Evolutionary conservation across 768 basidiomycete genomes (phyloP), one percentile per base, ranked within the genome.

Genomic region (Pleurotus sapidus): DNA sequence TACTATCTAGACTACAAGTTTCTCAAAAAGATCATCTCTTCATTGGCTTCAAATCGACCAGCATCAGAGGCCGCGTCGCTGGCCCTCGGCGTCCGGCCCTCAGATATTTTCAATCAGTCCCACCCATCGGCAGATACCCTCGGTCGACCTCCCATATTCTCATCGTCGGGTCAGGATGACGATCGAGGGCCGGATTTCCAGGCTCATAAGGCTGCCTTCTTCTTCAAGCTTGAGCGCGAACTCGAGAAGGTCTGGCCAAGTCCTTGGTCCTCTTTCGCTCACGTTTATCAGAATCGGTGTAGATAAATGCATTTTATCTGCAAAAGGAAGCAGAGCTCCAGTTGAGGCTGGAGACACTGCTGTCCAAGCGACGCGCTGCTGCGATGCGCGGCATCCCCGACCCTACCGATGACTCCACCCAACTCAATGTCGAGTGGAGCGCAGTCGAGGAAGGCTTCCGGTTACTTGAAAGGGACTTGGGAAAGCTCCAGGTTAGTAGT

Each of bases 1-100:
- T 93, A 92, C 77, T 98, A 98, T 74, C 85, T 98, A 59, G 95
- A 98, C 76, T 99, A 99, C 84, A 99, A 99, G 78, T 90, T 89
- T 65, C 81, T 97, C 70, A 97, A 97, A 77, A 94, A 98, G 82
- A 98, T 98, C 66, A 95, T 99, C 66, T 96, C 95, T 59, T 97
- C 95, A 12, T 84, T 98, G 60, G 86, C 87, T 50, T 89, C 91
- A 27, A 91, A 94, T 70, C 85, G 92, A 58, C 93, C 94, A 5
- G 91, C 91, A 48, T 88, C 93, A 6, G 94, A 97, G 71, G 92
- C 93, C 20, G 92, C 93, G 30, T 84, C 91, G 20, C 76, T 97
- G 55, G 92, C 93, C 11, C 77, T 90, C 49, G 93, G 93, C 55
- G 77, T 91, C 63, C 87, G 91, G 63, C 91, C 91, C 20, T 74